Base-by-base conservation (phyloP, 1,284 basidiomycete genomes). In the Pisolithus thermaeus region DNA sequence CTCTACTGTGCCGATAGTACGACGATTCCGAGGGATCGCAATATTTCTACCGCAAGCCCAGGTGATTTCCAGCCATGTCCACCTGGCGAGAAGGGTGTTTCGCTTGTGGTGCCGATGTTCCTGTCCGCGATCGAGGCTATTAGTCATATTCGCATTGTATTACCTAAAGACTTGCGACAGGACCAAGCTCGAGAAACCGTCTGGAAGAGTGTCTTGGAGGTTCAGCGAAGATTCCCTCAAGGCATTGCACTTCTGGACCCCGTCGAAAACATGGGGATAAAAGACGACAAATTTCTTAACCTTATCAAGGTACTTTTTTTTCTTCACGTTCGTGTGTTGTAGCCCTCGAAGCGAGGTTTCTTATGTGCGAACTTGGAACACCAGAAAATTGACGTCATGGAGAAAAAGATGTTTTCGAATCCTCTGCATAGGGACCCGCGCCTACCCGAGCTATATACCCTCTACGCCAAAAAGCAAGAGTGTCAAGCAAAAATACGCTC, bases 251-350 rank as follows among this genome's bases (percentile, higher is more conserved):
- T 96, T 6, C 76, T 99, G 7, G 97, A 99, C 66, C 97, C 97
- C 0, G 77, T 98, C 49, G 80, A 92, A 61, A 94, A 98, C 68
- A 96, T 99, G 94, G 88, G 87, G 27, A 97, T 99, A 67, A 90
- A 89, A 56, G 97, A 99, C 63, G 90, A 92, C 38, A 90, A 88
- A 56, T 99, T 99, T 73, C 83, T 84, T 62, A 84, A 86, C 51
- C 78, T 99, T 3, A 78, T 96, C 50, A 81, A 90, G 71, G 92
- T 91, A 59, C 62, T 4, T 27, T 27, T 27, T 25, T 4, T 27
- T 61, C 9, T 27, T 25, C 11, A 22, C 46, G 22, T 18, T 7
- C 50, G 43, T 12, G 16, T 25, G 14, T 4, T 4, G 22, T 1
- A 14, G 16, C 14, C 12, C 18, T 38, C 8, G 7, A 14, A 28